These are phyloP conservation scores for Xylona heveae DNA, from an alignment of 495 filamentous ascomycete species.

Conservation along the genomic window DNA sequence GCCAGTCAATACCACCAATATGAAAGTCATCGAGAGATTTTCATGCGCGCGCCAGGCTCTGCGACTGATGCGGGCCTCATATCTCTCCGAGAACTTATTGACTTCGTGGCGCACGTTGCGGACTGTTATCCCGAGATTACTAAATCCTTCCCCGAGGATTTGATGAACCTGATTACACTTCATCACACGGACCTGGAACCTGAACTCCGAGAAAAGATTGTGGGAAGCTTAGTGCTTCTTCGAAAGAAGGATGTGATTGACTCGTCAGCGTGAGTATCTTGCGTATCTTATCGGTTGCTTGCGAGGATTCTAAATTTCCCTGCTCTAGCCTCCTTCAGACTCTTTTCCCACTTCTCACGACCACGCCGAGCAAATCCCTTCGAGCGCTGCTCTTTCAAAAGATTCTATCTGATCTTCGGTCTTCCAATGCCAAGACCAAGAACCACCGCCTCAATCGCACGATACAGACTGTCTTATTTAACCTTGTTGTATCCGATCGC, in stretches of 20 bases:
- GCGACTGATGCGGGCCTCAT: conserved; percentile 55
- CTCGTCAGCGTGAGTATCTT: conserved; percentile 35
- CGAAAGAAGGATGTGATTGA: conserved; percentile 83
- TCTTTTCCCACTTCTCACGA: conserved; percentile 75
- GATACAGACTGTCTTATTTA: conserved; percentile 80
- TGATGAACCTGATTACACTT: conserved; percentile 54
- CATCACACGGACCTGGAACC: conserved; percentile 64
- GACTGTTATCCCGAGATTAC: conserved; percentile 78
- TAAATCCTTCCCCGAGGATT: conserved; percentile 52
- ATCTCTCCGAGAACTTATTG: conserved; percentile 64
- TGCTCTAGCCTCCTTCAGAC: conserved; percentile 47
- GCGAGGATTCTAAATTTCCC: background rate
- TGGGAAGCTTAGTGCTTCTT: conserved; percentile 71
- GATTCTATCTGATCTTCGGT: conserved; percentile 73
- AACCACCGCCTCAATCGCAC: conserved; percentile 87
- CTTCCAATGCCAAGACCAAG: conserved; percentile 59
- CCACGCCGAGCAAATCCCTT: conserved; percentile 71
- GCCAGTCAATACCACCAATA: conserved; percentile 79
- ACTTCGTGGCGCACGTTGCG: conserved; percentile 79
- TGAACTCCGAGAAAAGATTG: conserved; percentile 82
- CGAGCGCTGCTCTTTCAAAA: conserved; percentile 71
- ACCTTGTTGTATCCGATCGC: conserved; percentile 68
- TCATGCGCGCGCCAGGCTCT: conserved; percentile 58
- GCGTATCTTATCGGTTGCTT: background rate
- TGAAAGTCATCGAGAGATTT: conserved; percentile 75